Conservation (phyloP, 2,329 filamentous ascomycete genomes). For the Ascochyta clinopodiicola region DNA sequence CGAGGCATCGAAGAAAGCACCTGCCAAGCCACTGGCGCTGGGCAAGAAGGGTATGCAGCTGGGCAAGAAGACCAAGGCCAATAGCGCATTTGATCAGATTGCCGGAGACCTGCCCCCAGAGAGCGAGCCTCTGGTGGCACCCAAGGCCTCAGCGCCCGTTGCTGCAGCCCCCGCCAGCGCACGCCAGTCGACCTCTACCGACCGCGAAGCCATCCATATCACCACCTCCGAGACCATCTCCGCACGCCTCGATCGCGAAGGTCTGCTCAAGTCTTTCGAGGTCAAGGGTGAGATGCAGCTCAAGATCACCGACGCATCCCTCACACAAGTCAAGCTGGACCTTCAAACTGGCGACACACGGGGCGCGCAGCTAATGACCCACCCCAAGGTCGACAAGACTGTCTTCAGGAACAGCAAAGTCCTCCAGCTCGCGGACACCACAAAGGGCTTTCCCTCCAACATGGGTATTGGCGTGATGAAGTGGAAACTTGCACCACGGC, state of each 20-base stretch:
- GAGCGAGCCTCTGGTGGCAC: constrained; percentile 76
- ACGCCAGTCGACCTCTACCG: constrained; percentile 69
- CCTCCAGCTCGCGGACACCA: constrained; percentile 88
- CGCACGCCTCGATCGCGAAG: constrained; percentile 87
- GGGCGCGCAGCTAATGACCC: constrained; percentile 89
- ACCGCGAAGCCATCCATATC: constrained; percentile 86
- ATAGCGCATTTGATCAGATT: constrained; percentile 96
- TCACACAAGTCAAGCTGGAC: constrained; percentile 90
- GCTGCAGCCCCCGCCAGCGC: constrained; percentile 61
- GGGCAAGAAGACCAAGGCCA: constrained; percentile 98
- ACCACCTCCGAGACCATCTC: constrained; percentile 89
- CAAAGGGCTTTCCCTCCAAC: constrained; percentile 91
- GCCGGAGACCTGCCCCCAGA: constrained; percentile 89
- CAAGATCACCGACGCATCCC: constrained; percentile 83
- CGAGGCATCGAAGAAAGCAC: constrained; percentile 95
- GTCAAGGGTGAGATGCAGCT: constrained; percentile 93
- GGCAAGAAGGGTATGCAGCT: constrained; percentile 99
- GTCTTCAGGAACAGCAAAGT: constrained; percentile 81
- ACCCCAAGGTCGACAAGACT: constrained; percentile 93
- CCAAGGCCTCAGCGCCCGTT: constrained; percentile 58
- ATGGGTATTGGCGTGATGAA: constrained; percentile 91
- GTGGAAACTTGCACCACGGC: constrained; percentile 86
- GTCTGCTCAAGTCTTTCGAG: constrained; percentile 82
- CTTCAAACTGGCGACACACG: constrained; percentile 78
- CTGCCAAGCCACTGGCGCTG: constrained; percentile 76